Percentiles rank a stretch among this genome's conserved stretches.
phyloP scores from a whole-genome alignment of 495 filamentous ascomycete species.

The Geoglossum glabrum region DNA sequence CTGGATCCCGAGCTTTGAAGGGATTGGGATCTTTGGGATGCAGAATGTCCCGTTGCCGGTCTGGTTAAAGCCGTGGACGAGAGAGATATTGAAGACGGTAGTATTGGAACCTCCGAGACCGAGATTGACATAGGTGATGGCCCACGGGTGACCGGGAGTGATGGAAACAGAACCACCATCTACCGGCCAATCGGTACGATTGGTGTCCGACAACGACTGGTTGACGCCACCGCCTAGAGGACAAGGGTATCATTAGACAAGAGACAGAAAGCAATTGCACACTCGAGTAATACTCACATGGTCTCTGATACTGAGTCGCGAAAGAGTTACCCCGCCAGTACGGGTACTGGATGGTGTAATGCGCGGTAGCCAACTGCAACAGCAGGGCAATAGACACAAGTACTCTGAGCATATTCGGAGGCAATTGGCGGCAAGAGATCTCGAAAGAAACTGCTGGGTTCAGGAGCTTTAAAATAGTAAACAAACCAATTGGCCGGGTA shows the following conservation, averaged over 20 bases:
- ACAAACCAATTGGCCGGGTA: background rate
- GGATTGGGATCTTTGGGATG: slow-evolving; percentile 26
- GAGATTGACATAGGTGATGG: slow-evolving; percentile 41
- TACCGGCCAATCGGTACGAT: slow-evolving; percentile 42
- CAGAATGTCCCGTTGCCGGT: slow-evolving; percentile 43
- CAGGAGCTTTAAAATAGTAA: background rate
- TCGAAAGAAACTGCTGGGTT: too few relatives aligned
- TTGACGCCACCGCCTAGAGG: slow-evolving; percentile 33
- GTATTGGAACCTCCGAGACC: slow-evolving; percentile 33
- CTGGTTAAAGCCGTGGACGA: slow-evolving; percentile 32
- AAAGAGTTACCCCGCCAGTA: slow-evolving; percentile 34
- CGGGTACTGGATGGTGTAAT: slow-evolving; percentile 38
- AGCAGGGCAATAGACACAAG: slow-evolving; percentile 10
- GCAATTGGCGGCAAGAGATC: background rate
- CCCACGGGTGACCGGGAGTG: slow-evolving; percentile 30
- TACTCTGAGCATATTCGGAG: slow-evolving; percentile 15
- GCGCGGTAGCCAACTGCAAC: slow-evolving; percentile 26
- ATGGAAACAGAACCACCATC: slow-evolving; percentile 32
- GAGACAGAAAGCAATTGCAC: too few relatives aligned
- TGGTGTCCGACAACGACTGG: slow-evolving; percentile 20
- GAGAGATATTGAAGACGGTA: slow-evolving; percentile 38
- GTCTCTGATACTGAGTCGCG: slow-evolving; percentile 33
- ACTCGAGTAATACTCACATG: slow-evolving; percentile 28
- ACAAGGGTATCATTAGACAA: background rate
- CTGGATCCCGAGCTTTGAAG: slow-evolving; percentile 17